Evolutionary conservation across 1,284 basidiomycete species (phyloP).

Genomic region (Ganoderma sp.): DNA sequence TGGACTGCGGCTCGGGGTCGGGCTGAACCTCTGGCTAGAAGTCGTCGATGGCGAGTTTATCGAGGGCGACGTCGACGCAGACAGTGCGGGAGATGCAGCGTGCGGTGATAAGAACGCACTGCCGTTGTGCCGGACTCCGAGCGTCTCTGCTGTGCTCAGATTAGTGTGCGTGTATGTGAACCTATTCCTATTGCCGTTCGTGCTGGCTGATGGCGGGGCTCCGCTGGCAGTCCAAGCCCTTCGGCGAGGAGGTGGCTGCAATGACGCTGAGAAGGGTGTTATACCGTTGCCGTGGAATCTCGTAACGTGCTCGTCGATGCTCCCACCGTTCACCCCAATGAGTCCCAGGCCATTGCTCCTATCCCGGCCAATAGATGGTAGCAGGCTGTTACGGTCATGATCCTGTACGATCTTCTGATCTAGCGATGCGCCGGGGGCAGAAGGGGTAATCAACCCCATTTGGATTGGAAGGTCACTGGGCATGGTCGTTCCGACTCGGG

Average conservation of each 20-base stretch:
- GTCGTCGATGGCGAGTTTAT: slow-evolving; percentile 27
- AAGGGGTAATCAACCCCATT: slow-evolving; percentile 28
- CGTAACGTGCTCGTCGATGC: slow-evolving; percentile 17
- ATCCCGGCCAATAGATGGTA: slow-evolving; percentile 31
- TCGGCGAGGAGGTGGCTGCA: slow-evolving; percentile 68
- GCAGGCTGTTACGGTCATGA: slow-evolving; percentile 38
- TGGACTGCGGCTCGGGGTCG: slow-evolving; percentile 28
- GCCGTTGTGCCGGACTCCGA: slow-evolving; percentile 40
- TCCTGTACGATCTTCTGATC: slow-evolving; percentile 63
- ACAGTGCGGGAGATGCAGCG: slow-evolving; percentile 24
- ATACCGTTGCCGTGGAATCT: slow-evolving; percentile 23
- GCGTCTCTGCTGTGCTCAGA: slow-evolving; percentile 45
- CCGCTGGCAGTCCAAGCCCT: slow-evolving; percentile 54
- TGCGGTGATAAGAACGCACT: slow-evolving; percentile 30
- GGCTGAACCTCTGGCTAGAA: slow-evolving; percentile 27
- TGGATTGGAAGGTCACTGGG: slow-evolving; percentile 31
- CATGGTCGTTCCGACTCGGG: slow-evolving; percentile 27
- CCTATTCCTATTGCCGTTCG: slow-evolving; percentile 30
- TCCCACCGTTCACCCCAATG: slow-evolving; percentile 21
- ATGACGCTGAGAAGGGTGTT: slow-evolving; percentile 45
- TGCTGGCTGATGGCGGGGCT: slow-evolving; percentile 24
- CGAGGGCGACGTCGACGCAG: slow-evolving; percentile 21
- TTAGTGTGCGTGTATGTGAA: slow-evolving; percentile 42
- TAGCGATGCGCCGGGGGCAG: slow-evolving; percentile 28
- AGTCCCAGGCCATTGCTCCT: slow-evolving; percentile 26